Evolutionary conservation across 345 rosid genomes (phyloP).

Genomic region (Syzygium aqueum): DNA sequence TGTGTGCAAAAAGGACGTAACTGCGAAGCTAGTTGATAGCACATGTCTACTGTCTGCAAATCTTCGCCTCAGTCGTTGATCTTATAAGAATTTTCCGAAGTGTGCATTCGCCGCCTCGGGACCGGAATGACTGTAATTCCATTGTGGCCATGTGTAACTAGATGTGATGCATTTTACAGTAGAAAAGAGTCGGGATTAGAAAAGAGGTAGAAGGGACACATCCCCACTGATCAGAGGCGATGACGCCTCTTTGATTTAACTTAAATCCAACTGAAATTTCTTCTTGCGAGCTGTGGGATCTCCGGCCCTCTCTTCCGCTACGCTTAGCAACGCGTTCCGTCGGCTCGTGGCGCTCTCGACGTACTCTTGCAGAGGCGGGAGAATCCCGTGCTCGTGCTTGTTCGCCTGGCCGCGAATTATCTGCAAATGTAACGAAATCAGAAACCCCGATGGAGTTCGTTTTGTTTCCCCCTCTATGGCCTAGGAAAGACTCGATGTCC

Average conservation of each 20-base stretch:
- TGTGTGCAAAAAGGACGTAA: not conserved
- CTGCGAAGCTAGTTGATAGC: not conserved
- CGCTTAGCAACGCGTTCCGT: conserved; percentile 31
- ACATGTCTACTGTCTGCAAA: not conserved
- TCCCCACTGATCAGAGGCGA: not conserved
- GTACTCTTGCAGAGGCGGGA: conserved; percentile 71
- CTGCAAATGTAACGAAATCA: conserved; percentile 10
- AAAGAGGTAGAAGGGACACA: not conserved
- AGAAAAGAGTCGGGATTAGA: not conserved
- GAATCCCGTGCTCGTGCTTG: conserved; percentile 26
- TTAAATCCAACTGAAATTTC: conserved; percentile 39
- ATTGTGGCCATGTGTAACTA: not conserved
- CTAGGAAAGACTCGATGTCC: not conserved
- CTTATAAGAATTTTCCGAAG: not conserved
- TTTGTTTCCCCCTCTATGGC: not conserved
- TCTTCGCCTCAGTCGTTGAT: not conserved
- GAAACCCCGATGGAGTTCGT: not conserved
- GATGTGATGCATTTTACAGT: not conserved
- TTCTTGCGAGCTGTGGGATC: not conserved
- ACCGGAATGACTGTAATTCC: not conserved
- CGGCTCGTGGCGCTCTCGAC: conserved; percentile 47
- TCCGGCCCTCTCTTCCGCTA: conserved; percentile 20
- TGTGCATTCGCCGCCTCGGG: not conserved
- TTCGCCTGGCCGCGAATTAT: conserved; percentile 57
- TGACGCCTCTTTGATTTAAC: not conserved